These are phyloP conservation scores for Vitis cinerea DNA, from an alignment of 164 flowering plant genomes.

Conservation along the genomic window DNA sequence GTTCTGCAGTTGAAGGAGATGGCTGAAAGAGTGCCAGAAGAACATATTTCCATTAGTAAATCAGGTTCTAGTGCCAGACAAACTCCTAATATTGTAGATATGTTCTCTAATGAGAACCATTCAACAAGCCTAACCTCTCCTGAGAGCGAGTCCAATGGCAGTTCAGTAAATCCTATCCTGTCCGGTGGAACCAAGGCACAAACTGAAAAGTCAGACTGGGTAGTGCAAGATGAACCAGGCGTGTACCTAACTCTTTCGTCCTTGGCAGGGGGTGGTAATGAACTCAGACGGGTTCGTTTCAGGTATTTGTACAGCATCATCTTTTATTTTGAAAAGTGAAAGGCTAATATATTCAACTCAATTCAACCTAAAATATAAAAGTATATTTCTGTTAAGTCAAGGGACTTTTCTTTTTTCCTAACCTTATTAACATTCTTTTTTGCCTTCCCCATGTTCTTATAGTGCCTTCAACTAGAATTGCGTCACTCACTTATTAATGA, in stretches of 20 bases:
- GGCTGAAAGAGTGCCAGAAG: conserved; percentile 49
- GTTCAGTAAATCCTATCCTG: conserved; percentile 13
- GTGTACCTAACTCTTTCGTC: conserved; percentile 67
- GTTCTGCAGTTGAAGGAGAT: conserved; percentile 64
- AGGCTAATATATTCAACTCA: neutral
- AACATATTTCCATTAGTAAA: conserved; percentile 15
- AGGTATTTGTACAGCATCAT: conserved; percentile 45
- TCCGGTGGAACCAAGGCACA: conserved; percentile 41
- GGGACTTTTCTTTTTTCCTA: neutral
- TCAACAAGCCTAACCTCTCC: conserved; percentile 25
- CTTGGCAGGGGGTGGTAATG: conserved; percentile 61
- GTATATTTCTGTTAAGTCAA: neutral
- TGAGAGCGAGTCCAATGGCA: conserved; percentile 32
- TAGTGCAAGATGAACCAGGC: conserved; percentile 80
- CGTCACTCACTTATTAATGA: neutral
- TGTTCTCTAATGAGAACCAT: conserved; percentile 25
- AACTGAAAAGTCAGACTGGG: conserved; percentile 49
- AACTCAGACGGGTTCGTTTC: conserved; percentile 88
- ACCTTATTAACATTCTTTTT: too few relatives aligned
- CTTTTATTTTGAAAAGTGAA: neutral
- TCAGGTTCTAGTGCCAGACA: conserved; percentile 21
- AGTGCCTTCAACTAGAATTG: neutral
- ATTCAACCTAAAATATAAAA: neutral
- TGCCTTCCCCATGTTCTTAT: neutral
- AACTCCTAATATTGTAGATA: conserved; percentile 6